These are phyloP conservation scores for Berberis vulgaris DNA, from an alignment of 164 flowering plant genomes.

Conservation along the genomic window DNA sequence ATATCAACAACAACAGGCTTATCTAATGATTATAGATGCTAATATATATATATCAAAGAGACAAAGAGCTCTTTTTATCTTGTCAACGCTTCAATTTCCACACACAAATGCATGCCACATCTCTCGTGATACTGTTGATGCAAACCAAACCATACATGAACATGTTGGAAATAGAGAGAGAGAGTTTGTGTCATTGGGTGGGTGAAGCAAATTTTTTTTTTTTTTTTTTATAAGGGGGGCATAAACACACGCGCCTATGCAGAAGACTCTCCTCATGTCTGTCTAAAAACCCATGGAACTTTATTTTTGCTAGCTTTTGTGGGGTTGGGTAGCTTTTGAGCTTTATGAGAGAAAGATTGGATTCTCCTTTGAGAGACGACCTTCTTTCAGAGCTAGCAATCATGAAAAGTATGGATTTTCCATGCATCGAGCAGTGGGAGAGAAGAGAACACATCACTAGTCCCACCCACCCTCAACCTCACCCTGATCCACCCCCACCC, in stretches of 20 bases:
- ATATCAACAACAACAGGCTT: neutral
- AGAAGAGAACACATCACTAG: neutral
- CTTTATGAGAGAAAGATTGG: slow-evolving; percentile 4
- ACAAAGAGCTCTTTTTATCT: neutral
- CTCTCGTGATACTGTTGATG: too few relatives aligned
- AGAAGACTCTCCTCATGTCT: too few relatives aligned
- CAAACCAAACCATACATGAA: too few relatives aligned
- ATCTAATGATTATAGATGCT: neutral
- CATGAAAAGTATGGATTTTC: slow-evolving; percentile 20
- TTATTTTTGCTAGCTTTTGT: too few relatives aligned
- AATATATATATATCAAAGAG: neutral
- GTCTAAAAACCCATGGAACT: too few relatives aligned
- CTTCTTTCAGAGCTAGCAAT: slow-evolving; percentile 14
- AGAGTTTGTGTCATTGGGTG: too few relatives aligned
- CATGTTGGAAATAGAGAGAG: too few relatives aligned
- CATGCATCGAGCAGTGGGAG: slow-evolving; percentile 39
- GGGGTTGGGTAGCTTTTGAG: too few relatives aligned
- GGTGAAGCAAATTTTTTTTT: too few relatives aligned
- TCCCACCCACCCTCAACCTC: neutral
- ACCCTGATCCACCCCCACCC: slow-evolving; percentile 1
- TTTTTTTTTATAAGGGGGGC: too few relatives aligned
- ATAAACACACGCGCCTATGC: too few relatives aligned
- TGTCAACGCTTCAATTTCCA: neutral
- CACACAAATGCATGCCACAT: neutral
- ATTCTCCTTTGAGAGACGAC: slow-evolving; percentile 6